These are phyloP conservation scores for Trametes pubescens DNA, from an alignment of 1,284 basidiomycete genomes.

Conservation along the genomic window DNA sequence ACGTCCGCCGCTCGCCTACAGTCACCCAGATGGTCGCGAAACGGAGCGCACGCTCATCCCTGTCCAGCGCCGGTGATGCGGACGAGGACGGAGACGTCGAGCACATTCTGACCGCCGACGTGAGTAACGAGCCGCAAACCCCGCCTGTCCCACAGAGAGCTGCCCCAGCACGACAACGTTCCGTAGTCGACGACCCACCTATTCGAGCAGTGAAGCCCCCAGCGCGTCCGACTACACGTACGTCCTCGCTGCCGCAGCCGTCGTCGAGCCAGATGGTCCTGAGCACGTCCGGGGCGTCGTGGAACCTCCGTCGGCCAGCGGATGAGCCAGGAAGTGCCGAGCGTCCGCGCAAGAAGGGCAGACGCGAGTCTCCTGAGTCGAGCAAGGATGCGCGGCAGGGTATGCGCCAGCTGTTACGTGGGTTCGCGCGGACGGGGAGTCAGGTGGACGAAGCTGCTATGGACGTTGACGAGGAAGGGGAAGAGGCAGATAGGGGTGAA, in stretches of 20 bases:
- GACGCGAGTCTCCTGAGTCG: slow-evolving; percentile 24
- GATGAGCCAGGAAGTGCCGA: slow-evolving; percentile 27
- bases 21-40: slow-evolving; percentile 15
- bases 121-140: not conserved
- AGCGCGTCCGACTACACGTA: slow-evolving; percentile 9
- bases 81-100: not conserved
- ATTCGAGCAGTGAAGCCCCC: slow-evolving; percentile 19
- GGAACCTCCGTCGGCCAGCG: slow-evolving; percentile 47
- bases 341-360: slow-evolving; percentile 34
- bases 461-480: slow-evolving; percentile 26
- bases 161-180: not conserved
- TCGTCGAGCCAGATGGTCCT: slow-evolving; percentile 49
- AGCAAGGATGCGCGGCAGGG: slow-evolving; percentile 39
- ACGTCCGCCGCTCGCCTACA: slow-evolving; percentile 1
- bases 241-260: not conserved
- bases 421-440: slow-evolving; percentile 62
- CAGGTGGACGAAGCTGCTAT: slow-evolving; percentile 35
- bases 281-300: slow-evolving; percentile 54
- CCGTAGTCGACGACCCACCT: not conserved
- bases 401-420: slow-evolving; percentile 55
- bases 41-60: not conserved
- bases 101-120: no score
- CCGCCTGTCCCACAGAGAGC: not conserved
- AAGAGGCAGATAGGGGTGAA: slow-evolving; percentile 14
- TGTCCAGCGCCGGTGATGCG: no score